Base-by-base conservation (phyloP, 148 eudicot species). In the Rhododendron ferrugineum region DNA sequence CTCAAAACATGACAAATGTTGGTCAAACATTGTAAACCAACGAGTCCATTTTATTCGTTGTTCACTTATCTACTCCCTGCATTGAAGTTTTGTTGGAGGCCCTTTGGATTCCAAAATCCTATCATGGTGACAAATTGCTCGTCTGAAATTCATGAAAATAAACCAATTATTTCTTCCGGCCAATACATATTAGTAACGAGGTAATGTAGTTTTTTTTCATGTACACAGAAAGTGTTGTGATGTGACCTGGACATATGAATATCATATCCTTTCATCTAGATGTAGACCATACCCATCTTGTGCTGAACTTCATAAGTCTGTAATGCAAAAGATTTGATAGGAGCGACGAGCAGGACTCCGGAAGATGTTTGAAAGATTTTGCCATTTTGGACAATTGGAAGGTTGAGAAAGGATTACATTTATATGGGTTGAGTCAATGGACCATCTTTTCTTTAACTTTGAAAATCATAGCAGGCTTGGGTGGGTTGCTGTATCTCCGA, bases 311-410 rank as follows among this genome's bases (percentile, higher is more conserved):
- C 2, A 58, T 32, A 8, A 62, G 11, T 62, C 26, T 9, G 66
- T 60, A 23, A 18, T 18, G 2, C 18, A 22, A 23, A 8, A 74
- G 62, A 23, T 28, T 40, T 40, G 36, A 26, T 64, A 16, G 32
- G 68, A 5, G 52, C 47, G 13, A 72, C 49, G 32, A 82, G 84
- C 74, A 37, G 52, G 26, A 30, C 20, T 23, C 30, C 26, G 56
- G 22, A 83, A 20, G 0, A n/a, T 40, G 79, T 47, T 72, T 64
- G 46, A 83, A n/a, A 16, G 62, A 20, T n/a, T 70, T n/a, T 16
- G 79, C 79, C 79, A 83, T 83, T 83, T 73, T 83, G 16, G 79
- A 83, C 20, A 34, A 49, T n/a, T 77, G 18, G 68, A 73, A 56
- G 32, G 52, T 47, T 82, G 64, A 64, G 84, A 73, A 34, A 73